Evolutionary conservation across 2,329 filamentous ascomycete genomes (phyloP).

Genomic region (Hirsutella minnesotensis): DNA sequence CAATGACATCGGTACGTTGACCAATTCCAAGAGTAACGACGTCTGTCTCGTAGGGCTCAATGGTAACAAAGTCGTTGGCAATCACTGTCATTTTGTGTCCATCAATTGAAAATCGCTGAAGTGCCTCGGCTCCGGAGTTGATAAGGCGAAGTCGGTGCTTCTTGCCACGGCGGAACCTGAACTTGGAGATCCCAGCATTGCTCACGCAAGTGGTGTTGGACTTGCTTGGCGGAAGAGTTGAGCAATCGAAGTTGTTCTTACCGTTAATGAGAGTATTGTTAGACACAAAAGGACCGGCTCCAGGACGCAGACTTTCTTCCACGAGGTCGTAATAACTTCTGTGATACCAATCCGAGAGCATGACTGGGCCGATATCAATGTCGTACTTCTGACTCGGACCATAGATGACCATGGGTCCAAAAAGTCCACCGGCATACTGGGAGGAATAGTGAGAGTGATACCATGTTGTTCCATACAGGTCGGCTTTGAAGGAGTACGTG

Average conservation of each 20-base stretch:
- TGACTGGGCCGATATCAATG: slow-evolving; percentile 45
- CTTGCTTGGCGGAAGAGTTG: slow-evolving; percentile 8
- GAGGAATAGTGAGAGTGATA: slow-evolving; percentile 50
- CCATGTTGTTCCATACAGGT: slow-evolving; percentile 43
- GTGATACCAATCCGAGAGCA: slow-evolving; percentile 51
- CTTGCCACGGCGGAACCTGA: slow-evolving; percentile 38
- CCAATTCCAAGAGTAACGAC: slow-evolving; percentile 48
- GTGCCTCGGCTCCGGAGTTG: slow-evolving; percentile 39
- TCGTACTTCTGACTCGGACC: slow-evolving; percentile 44
- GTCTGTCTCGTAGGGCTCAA: slow-evolving; percentile 50
- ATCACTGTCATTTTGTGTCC: slow-evolving; percentile 52
- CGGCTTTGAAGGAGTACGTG: slow-evolving; percentile 40
- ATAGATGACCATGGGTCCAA: slow-evolving; percentile 50
- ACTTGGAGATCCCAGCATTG: slow-evolving; percentile 38
- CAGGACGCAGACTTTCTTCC: slow-evolving; percentile 30
- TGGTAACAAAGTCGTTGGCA: slow-evolving; percentile 49
- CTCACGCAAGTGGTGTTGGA: slow-evolving; percentile 25
- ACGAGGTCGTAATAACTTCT: slow-evolving; percentile 34
- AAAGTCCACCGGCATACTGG: slow-evolving; percentile 47
- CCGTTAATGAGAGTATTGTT: slow-evolving; percentile 54
- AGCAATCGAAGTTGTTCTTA: slow-evolving; percentile 45
- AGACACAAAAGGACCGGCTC: slow-evolving; percentile 23
- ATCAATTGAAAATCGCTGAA: slow-evolving; percentile 45
- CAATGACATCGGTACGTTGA: slow-evolving; percentile 36
- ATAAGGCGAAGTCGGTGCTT: slow-evolving; percentile 47